A percentile compares a stretch with the other conserved stretches of the same genome.
phyloP scores from a whole-genome alignment of 495 filamentous ascomycete species.

The Copromyces sp. region DNA sequence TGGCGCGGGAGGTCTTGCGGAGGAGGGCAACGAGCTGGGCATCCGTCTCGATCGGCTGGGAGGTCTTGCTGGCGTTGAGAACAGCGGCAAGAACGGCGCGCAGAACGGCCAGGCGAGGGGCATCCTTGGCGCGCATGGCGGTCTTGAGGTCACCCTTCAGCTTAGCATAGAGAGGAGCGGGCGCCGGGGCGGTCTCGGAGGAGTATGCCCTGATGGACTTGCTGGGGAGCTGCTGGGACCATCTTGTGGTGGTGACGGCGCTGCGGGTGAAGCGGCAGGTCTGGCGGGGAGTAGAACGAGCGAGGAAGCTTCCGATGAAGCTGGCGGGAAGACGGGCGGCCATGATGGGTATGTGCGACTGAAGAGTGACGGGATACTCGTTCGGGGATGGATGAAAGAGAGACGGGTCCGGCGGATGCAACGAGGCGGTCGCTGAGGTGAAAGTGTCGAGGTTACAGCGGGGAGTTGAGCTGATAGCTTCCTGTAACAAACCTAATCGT shows the following conservation, averaged over 20 bases:
- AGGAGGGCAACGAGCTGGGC: conserved; percentile 45
- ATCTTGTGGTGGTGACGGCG: neutral
- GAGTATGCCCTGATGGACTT: conserved; percentile 24
- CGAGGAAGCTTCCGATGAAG: conserved; percentile 13
- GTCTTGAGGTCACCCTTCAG: conserved; percentile 48
- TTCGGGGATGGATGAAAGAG: neutral
- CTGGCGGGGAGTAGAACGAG: conserved; percentile 9
- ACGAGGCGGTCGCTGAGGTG: neutral
- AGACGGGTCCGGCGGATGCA: neutral
- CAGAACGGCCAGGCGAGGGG: conserved; percentile 42
- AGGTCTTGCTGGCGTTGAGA: conserved; percentile 48
- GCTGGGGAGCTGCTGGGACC: neutral
- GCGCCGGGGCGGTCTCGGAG: conserved; percentile 22
- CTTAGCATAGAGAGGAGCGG: conserved; percentile 34
- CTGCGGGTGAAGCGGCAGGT: neutral
- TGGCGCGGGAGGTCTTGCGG: conserved; percentile 30
- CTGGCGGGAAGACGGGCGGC: conserved; percentile 6
- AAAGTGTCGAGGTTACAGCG: neutral
- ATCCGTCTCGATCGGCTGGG: conserved; percentile 44
- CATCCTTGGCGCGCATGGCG: conserved; percentile 50
- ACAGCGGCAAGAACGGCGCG: conserved; percentile 42
- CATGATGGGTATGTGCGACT: conserved; percentile 3
- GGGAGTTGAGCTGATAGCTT: neutral
- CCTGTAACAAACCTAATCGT: neutral
- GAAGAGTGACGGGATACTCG: neutral